Conservation (phyloP, 768 basidiomycete species). For the Lanmaoa pseudosensibilis region DNA sequence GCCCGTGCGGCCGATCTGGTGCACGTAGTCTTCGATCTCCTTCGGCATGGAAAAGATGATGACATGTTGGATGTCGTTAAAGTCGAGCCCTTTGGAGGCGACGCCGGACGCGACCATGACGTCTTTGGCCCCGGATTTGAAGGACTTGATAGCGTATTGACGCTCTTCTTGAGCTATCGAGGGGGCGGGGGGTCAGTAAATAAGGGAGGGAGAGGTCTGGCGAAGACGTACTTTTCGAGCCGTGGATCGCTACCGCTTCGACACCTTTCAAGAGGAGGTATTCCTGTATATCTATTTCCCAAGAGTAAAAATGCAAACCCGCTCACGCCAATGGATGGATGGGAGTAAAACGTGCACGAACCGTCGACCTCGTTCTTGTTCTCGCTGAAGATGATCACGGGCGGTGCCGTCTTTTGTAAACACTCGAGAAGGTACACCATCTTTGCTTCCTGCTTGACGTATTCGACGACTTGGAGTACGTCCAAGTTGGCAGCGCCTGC, state of each 20-base stretch:
- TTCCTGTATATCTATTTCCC: conserved; percentile 87
- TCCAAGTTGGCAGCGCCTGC: conserved; percentile 98
- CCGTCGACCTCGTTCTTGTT: conserved; percentile 99
- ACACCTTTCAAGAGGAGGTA: conserved; percentile 95
- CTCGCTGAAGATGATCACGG: conserved; percentile 96
- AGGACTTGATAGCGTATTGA: conserved; percentile 97
- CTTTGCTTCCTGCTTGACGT: conserved; percentile 99
- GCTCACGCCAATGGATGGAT: background rate
- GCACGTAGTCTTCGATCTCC: conserved; percentile 99
- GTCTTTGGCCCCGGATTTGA: conserved; percentile 96
- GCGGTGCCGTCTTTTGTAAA: conserved; percentile 96
- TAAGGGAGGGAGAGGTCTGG: background rate
- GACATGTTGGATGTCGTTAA: conserved; percentile 98
- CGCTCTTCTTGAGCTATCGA: conserved; percentile 91
- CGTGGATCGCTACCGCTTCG: conserved; percentile 98
- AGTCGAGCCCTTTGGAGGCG: conserved; percentile 97
- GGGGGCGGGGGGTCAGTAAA: background rate
- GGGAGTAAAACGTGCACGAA: too few relatives aligned
- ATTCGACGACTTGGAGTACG: conserved; percentile 95
- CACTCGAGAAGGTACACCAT: conserved; percentile 99
- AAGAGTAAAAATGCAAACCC: background rate
- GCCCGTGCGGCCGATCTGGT: conserved; percentile 98
- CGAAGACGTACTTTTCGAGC: conserved; percentile 77
- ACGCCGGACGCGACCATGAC: conserved; percentile 99
- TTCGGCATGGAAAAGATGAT: conserved; percentile 99